These are phyloP conservation scores for Fusarium pseudonygamai DNA, from an alignment of 2,329 filamentous ascomycete genomes.

Conservation along the genomic window DNA sequence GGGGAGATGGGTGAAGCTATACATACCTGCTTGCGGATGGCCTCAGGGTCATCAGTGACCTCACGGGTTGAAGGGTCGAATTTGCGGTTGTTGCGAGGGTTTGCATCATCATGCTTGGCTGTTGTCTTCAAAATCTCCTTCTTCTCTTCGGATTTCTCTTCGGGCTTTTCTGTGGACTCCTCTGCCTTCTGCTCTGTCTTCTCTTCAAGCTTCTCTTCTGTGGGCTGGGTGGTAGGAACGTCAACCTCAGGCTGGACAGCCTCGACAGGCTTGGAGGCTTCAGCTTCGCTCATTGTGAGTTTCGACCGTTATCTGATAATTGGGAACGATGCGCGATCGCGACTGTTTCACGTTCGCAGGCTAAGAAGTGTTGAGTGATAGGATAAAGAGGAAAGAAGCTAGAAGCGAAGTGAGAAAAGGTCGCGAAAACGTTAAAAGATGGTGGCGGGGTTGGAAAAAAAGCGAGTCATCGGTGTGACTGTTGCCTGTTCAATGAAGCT, in stretches of 20 bases:
- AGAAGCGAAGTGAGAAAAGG: constrained; percentile 29
- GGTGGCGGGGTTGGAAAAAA: constrained; percentile 43
- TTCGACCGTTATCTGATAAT: constrained; percentile 9
- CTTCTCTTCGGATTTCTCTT: constrained; percentile 38
- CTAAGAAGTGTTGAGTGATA: not conserved
- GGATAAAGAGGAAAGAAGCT: constrained; percentile 15
- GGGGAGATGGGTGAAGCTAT: not conserved
- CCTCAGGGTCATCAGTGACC: constrained; percentile 78
- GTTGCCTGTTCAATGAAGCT: constrained; percentile 6
- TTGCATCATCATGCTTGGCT: constrained; percentile 51
- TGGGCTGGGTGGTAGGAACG: constrained; percentile 40
- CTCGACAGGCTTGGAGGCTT: constrained; percentile 53
- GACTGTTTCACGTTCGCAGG: constrained; percentile 5
- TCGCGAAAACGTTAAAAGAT: constrained; percentile 39
- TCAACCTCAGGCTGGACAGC: constrained; percentile 46
- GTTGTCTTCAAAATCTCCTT: constrained; percentile 57
- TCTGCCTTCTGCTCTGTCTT: constrained; percentile 41
- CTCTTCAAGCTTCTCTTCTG: constrained; percentile 42
- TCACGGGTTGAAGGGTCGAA: constrained; percentile 74
- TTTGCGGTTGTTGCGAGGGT: constrained; percentile 68
- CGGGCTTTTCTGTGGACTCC: constrained; percentile 42
- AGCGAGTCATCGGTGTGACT: constrained; percentile 40
- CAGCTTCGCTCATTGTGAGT: constrained; percentile 52
- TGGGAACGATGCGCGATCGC: constrained; percentile 17
- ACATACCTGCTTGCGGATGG: constrained; percentile 83